A percentile compares a stretch with the other conserved stretches of the same genome.
phyloP scores from a whole-genome alignment of 345 rosid species.

The Barbarea vulgaris region DNA sequence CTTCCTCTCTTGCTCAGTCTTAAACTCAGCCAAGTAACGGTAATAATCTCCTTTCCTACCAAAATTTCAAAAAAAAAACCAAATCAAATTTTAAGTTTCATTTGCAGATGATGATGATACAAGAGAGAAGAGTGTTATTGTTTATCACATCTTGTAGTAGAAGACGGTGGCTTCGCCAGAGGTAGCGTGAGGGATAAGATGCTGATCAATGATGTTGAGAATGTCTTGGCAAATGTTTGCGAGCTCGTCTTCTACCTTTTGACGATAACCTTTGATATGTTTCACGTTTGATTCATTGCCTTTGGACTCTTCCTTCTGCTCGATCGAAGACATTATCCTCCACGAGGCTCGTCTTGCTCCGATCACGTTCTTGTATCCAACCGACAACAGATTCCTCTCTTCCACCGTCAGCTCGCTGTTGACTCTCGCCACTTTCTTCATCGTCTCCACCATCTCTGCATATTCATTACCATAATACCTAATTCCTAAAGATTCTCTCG shows the following conservation, averaged over 20 bases:
- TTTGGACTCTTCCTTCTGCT: slow-evolving; percentile 93
- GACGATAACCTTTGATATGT: slow-evolving; percentile 75
- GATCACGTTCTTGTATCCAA: slow-evolving; percentile 89
- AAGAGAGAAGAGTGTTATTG: slow-evolving; percentile 17
- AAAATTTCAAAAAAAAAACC: background rate
- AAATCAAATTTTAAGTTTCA: background rate
- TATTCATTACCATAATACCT: background rate
- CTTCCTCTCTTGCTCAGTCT: slow-evolving; percentile 84
- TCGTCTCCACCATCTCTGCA: slow-evolving; percentile 96
- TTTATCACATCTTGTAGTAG: slow-evolving; percentile 82
- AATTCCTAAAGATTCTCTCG: background rate
- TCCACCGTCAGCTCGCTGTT: slow-evolving; percentile 89
- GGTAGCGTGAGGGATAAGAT: slow-evolving; percentile 77
- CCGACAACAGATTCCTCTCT: slow-evolving; percentile 96
- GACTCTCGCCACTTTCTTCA: slow-evolving; percentile 83
- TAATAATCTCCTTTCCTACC: slow-evolving; percentile 93
- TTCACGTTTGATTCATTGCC: slow-evolving; percentile 89
- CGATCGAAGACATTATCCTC: slow-evolving; percentile 97
- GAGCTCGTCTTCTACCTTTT: slow-evolving; percentile 94
- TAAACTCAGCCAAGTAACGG: slow-evolving; percentile 96
- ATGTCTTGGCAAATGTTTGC: slow-evolving; percentile 83
- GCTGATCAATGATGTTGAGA: slow-evolving; percentile 79
- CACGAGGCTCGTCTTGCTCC: slow-evolving; percentile 95
- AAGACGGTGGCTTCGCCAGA: slow-evolving; percentile 97
- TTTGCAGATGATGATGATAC: background rate